phyloP scores from a whole-genome alignment of 2,329 filamentous ascomycete species.

The Alternaria dauci region DNA sequence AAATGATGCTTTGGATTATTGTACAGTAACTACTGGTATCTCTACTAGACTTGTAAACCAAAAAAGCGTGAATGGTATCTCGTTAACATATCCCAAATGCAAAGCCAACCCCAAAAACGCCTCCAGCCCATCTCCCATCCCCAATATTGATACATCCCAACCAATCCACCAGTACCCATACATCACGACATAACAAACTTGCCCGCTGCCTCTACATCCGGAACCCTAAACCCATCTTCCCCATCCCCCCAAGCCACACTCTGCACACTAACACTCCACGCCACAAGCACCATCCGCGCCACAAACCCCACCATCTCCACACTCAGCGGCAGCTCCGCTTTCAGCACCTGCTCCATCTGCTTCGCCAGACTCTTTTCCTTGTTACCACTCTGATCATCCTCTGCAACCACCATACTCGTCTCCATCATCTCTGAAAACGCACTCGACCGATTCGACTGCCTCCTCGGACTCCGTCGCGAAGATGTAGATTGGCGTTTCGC shows the following conservation, averaged over 20 bases:
- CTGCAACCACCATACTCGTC: conserved; percentile 2
- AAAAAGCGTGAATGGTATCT: not conserved
- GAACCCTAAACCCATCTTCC: conserved; percentile 28
- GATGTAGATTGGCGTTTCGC: conserved; percentile 13
- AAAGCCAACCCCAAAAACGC: not conserved
- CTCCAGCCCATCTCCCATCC: not conserved
- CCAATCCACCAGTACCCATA: no score
- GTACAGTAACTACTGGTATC: not conserved
- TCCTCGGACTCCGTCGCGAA: not conserved
- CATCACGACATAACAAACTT: conserved; percentile 22
- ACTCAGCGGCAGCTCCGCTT: conserved; percentile 35
- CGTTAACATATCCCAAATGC: not conserved
- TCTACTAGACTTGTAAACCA: not conserved
- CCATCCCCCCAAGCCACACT: conserved; percentile 35
- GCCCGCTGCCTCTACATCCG: conserved; percentile 7
- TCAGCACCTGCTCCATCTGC: conserved; percentile 38
- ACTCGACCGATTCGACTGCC: conserved; percentile 19
- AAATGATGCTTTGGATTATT: accelerated
- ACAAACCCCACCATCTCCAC: conserved; percentile 35
- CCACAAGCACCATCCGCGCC: conserved; percentile 41
- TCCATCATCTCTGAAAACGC: not conserved
- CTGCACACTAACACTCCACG: conserved; percentile 44
- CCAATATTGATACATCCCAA: not conserved
- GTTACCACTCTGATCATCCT: not conserved
- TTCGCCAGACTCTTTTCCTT: conserved; percentile 26